Conservation (phyloP, 106 monocot genomes). For the Acorus gramineus region DNA sequence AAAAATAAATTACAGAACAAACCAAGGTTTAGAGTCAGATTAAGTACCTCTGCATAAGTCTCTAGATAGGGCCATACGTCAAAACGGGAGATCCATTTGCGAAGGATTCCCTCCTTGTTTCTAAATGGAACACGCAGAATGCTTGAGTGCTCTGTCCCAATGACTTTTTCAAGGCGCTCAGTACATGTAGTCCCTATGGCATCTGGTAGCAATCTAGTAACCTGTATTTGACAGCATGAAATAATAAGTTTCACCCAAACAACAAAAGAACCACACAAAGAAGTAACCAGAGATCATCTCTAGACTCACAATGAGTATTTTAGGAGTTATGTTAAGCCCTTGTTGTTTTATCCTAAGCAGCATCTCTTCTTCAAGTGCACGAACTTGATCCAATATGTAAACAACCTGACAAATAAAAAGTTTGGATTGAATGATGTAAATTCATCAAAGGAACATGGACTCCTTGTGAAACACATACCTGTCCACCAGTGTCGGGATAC, state of each 20-base stretch:
- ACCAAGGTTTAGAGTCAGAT: background rate
- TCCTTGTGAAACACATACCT: constrained; percentile 24
- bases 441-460: no score
- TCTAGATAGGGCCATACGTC: constrained; percentile 72
- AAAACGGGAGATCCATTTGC: constrained; percentile 61
- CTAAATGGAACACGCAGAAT: constrained; percentile 64
- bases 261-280: no score
- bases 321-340: constrained; percentile 25
- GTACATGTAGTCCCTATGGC: constrained; percentile 60
- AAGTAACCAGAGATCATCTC: no score
- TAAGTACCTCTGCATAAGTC: constrained; percentile 42
- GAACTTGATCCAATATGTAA: constrained; percentile 34
- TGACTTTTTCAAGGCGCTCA: constrained; percentile 53
- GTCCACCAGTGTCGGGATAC: constrained; percentile 85
- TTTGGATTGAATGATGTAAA: no score
- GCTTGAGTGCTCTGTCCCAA: constrained; percentile 49
- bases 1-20: background rate
- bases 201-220: constrained; percentile 54
- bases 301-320: constrained; percentile 24
- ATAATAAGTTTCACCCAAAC: no score
- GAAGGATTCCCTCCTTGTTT: constrained; percentile 37
- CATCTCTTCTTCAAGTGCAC: constrained; percentile 32
- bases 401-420: constrained; percentile 11
- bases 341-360: constrained; percentile 29
- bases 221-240: constrained; percentile 15